Evolutionary conservation across 2,329 filamentous ascomycete genomes (phyloP), one percentile per base, ranked within the genome.

Genomic region (Diplodia scrobiculata): DNA sequence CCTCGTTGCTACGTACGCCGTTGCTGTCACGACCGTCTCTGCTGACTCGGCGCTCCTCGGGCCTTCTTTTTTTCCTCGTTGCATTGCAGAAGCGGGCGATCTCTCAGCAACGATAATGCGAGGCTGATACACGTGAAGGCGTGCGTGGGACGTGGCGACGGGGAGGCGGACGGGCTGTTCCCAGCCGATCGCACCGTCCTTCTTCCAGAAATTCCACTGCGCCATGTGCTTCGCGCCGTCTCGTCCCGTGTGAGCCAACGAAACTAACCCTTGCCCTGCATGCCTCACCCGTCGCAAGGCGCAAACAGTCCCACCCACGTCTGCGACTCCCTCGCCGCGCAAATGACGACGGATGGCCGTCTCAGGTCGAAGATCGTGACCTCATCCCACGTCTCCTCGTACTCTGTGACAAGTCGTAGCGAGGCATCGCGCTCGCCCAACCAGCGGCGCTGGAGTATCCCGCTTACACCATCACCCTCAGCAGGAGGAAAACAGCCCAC

Each of bases 191-290:
- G 17, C 36, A 27, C 38, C 38, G n/a, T 5, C 9, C 34, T 36
- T 48, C 29, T 58, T 60, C 55, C 55, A 60, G 55, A 60, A 60
- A 32, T 48, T 60, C 38, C 38, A 45, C 27, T 53, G 51, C 32
- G 53, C 36, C 34, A 58, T 58, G 54, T 58, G 55, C 55, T 34
- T 47, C 54, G 54, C 54, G 54, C 21, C 54, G 54, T 34, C 36
- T 58, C 54, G 54, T 58, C 34, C 54, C 54, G 54, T 45, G 54
- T 27, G 21, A 25, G 41, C 54, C 34, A 27, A 45, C 34, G 21
- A 53, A 29, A 53, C 41, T 45, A 45, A 45, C 41, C 41, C 41
- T 45, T 45, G 41, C 41, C 41, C 41, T 45, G 41, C 41, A 10
- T 36, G 10, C 0, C 29, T 32, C 29, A 13, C 34, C 34, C 34